phyloP scores from a whole-genome alignment of 495 filamentous ascomycete genomes.

The Aspergillus sclerotioniger region DNA sequence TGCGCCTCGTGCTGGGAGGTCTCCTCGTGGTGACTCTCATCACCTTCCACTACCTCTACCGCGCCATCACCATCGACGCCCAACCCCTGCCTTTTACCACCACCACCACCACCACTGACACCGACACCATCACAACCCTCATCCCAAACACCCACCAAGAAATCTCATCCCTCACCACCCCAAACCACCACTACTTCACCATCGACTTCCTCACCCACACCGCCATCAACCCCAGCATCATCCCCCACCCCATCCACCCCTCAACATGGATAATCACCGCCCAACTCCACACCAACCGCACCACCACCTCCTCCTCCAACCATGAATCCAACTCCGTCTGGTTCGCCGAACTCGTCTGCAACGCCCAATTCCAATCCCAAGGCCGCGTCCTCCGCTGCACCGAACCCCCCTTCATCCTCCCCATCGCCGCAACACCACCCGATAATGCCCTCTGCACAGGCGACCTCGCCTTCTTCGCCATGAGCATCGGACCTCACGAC shows the following conservation, averaged over 20 bases:
- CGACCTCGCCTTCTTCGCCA: conserved; percentile 28
- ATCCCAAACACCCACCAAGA: conserved; percentile 25
- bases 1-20: conserved; percentile 7
- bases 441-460: conserved; percentile 37
- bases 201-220: conserved; percentile 38
- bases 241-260: conserved; percentile 45
- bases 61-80: background rate
- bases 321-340: conserved; percentile 19
- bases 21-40: background rate
- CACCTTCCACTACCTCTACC: background rate
- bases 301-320: too few relatives aligned
- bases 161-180: conserved; percentile 42
- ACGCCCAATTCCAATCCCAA: conserved; percentile 37
- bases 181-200: conserved; percentile 38
- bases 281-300: conserved; percentile 28
- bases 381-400: conserved; percentile 36
- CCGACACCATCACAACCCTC: background rate
- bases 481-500: conserved; percentile 50
- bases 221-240: conserved; percentile 52
- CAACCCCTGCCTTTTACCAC: background rate
- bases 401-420: conserved; percentile 33
- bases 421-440: conserved; percentile 39
- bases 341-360: conserved; percentile 46
- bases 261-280: conserved; percentile 49
- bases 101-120: too few relatives aligned